Conservation (phyloP, 1,284 basidiomycete species). For the Cutaneotrichosporon sp. region DNA sequence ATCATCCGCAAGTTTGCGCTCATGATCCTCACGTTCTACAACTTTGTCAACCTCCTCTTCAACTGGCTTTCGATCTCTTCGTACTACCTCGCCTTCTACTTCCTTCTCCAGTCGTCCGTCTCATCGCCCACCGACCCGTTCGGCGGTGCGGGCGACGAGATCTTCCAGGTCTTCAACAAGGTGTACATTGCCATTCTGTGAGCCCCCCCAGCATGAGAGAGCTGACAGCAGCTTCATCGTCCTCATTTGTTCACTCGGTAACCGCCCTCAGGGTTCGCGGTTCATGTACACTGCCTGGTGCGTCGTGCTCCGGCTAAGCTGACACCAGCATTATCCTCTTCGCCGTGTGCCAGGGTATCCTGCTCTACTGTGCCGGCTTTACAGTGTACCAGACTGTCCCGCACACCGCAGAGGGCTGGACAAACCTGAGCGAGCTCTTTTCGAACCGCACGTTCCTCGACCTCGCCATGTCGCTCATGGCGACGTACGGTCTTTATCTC, state of each 20-base stretch:
- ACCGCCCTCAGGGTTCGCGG: conserved; percentile 80
- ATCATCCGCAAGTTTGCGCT: conserved; percentile 79
- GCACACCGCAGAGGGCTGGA: conserved; percentile 69
- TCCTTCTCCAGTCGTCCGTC: conserved; percentile 67
- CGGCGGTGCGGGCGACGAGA: conserved; percentile 67
- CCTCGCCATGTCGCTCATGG: conserved; percentile 59
- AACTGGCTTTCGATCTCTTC: conserved; percentile 73
- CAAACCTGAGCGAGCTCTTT: conserved; percentile 63
- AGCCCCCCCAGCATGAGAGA: conserved; percentile 13
- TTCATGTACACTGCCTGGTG: conserved; percentile 63
- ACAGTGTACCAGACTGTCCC: conserved; percentile 82
- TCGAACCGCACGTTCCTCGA: conserved; percentile 71
- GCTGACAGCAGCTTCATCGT: conserved; percentile 36
- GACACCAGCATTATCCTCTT: conserved; percentile 41
- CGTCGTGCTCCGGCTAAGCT: neutral
- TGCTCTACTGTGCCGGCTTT: conserved; percentile 79
- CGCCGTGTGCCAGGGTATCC: conserved; percentile 44
- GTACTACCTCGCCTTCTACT: conserved; percentile 51
- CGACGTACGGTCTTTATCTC: conserved; percentile 87
- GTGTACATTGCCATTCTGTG: conserved; percentile 58
- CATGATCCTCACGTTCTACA: conserved; percentile 58
- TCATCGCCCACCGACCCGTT: conserved; percentile 65
- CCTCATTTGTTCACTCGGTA: conserved; percentile 59
- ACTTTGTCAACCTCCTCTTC: conserved; percentile 48
- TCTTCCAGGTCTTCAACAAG: conserved; percentile 77